Evolutionary conservation across 1,284 basidiomycete species (phyloP), one percentile per base, ranked within the genome.

Genomic region (Rhodotorula sp.): DNA sequence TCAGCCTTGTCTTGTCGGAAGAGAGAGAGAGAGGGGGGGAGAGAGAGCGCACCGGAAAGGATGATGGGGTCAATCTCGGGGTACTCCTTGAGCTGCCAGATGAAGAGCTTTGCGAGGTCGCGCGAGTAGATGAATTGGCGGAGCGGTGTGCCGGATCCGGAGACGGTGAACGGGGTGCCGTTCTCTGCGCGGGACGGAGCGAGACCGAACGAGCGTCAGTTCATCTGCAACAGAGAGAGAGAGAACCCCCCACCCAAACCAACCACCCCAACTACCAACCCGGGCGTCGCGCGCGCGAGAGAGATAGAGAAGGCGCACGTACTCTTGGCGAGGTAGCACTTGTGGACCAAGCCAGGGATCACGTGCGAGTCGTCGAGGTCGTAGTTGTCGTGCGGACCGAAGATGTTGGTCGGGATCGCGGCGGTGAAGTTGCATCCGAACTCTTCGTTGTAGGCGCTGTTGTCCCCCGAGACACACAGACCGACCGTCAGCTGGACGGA

Each of bases 41-140:
- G 53, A 22, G 15, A 2, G 53, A 18, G 26, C 55, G 55, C 6
- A 57, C 55, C 55, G 34, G 89, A 91, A 16, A 95, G 85, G 75
- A 95, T 94, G 78, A 94, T 82, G 4, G 92, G 92, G 75, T 92
- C 91, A 53, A 94, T 89, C 76, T 90, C 87, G 62, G 92, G 85
- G 78, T 95, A 94, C 78, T 93, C 64, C 56, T 68, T 70, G 44
- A 94, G 82, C 83, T 88, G 87, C 92, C 92, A 95, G 76, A 95
- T 89, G 83, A 94, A 92, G 62, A 94, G 83, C 80, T 91, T 94
- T 62, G 92, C 92, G 62, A 95, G 87, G 81, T 94, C 92, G 62
- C 86, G 84, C n/a, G 92, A 94, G 82, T 91, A 94, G 80, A 94
- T 93, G 81, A 95, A 95, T 80, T 95, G 92, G 44, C 92, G 86